These are phyloP conservation scores for Globisporangium sylvaticum DNA, from an alignment of 352 stramenopile genomes.

Conservation along the genomic window DNA sequence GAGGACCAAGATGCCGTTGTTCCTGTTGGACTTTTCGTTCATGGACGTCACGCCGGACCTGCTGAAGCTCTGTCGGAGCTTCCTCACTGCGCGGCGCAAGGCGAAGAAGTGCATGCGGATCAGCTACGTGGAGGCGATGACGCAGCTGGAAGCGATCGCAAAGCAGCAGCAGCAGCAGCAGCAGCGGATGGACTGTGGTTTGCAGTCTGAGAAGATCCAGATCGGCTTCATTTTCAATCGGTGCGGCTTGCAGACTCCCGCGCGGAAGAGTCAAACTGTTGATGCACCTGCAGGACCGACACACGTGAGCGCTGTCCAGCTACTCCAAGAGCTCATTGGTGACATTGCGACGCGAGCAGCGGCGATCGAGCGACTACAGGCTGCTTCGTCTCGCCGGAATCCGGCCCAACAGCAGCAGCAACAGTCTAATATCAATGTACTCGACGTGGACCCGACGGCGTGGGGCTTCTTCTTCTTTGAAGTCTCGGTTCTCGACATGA, in stretches of 20 bases:
- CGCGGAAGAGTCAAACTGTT: not conserved
- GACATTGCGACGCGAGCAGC: not conserved
- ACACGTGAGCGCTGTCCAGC: not conserved
- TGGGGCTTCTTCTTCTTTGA: constrained; percentile 8
- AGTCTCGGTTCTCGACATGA: constrained; percentile 3
- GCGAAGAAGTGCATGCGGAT: constrained; percentile 24
- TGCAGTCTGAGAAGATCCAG: not conserved
- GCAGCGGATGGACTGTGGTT: not conserved
- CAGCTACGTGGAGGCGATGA: constrained; percentile 20
- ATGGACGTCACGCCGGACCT: constrained; percentile 26
- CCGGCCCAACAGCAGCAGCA: not conserved
- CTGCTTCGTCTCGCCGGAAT: too few species aligned
- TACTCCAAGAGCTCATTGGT: not conserved
- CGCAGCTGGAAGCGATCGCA: constrained; percentile 16
- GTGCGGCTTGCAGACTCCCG: not conserved
- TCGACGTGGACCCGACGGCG: constrained; percentile 2
- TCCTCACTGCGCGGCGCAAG: constrained; percentile 21
- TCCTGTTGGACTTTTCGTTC: constrained; percentile 35
- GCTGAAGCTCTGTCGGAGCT: constrained; percentile 22
- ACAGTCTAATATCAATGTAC: not conserved
- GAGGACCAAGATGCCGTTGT: constrained; percentile 23
- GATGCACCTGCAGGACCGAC: not conserved
- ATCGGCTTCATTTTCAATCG: constrained; percentile 9
- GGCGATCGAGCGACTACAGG: not conserved
- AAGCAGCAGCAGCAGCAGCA: constrained; percentile 9